Evolutionary conservation across 148 eudicot genomes (phyloP).

Genomic region (Rhododendron ovatum): DNA sequence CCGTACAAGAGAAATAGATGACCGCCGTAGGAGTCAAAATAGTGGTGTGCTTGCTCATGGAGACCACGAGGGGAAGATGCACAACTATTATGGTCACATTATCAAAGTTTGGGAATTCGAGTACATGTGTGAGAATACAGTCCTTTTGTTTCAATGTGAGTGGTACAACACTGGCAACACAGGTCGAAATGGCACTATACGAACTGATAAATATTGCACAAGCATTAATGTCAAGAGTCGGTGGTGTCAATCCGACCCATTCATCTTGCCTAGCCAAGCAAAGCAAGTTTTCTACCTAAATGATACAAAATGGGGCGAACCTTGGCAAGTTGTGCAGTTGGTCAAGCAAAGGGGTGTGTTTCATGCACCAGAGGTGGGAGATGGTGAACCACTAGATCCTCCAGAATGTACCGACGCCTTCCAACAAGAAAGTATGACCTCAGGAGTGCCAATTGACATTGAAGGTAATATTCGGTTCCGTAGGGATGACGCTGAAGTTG

Average conservation of each 20-base stretch:
- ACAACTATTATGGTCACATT: background rate
- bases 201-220: too few relatives aligned
- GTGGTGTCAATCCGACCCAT: background rate
- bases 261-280: background rate
- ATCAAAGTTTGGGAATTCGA: background rate
- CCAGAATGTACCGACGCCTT: too few relatives aligned
- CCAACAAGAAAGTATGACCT: too few relatives aligned
- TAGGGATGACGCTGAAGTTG: too few relatives aligned
- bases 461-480: too few relatives aligned
- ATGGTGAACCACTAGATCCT: background rate
- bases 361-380: background rate
- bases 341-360: background rate
- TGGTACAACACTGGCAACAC: too few relatives aligned
- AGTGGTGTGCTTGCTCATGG: background rate
- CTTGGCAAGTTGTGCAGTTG: background rate
- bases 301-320: background rate
- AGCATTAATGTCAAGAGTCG: background rate
- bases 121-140: background rate
- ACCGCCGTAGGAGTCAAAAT: background rate
- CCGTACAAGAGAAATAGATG: background rate
- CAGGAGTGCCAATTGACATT: too few relatives aligned
- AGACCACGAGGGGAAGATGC: background rate
- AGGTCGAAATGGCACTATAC: too few relatives aligned
- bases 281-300: background rate
- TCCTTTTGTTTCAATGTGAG: background rate